phyloP scores from a whole-genome alignment of 805 yeast genomes.

The Suhomyces sp. region DNA sequence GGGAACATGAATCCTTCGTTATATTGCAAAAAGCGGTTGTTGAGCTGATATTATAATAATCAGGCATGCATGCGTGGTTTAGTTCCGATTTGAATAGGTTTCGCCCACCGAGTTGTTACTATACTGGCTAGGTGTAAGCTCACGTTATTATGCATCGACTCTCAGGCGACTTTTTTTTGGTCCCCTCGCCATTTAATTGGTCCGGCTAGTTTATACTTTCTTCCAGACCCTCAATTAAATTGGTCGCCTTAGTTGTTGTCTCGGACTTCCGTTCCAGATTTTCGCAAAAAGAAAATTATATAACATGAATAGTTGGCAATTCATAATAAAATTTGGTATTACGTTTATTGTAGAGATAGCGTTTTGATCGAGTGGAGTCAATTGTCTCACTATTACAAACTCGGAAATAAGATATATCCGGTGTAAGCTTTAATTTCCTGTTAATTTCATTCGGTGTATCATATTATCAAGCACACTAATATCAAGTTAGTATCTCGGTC shows the following conservation, averaged over 20 bases:
- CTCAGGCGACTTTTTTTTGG: not conserved
- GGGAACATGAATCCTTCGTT: not conserved
- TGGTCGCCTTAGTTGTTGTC: not conserved
- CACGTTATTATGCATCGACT: not conserved
- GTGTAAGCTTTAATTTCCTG: not conserved
- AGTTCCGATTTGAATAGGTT: not conserved
- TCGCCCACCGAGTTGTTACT: not conserved
- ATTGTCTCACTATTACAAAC: not conserved
- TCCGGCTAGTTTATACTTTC: not conserved
- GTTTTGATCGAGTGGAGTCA: not conserved
- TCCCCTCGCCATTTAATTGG: not conserved
- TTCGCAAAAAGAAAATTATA: not conserved
- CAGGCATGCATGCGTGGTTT: not conserved
- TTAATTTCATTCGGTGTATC: not conserved
- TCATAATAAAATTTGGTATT: not conserved
- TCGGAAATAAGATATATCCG: not conserved
- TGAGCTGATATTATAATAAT: not conserved
- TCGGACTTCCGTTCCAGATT: slow-evolving; percentile 8
- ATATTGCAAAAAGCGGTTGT: not conserved
- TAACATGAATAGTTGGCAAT: not conserved
- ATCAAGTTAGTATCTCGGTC: not conserved
- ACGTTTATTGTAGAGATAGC: not conserved
- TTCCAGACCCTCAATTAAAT: not conserved
- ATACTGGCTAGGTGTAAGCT: not conserved
- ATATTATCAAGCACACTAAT: not conserved